phyloP scores from a whole-genome alignment of 495 filamentous ascomycete genomes.

The Aspergillus hancockii region DNA sequence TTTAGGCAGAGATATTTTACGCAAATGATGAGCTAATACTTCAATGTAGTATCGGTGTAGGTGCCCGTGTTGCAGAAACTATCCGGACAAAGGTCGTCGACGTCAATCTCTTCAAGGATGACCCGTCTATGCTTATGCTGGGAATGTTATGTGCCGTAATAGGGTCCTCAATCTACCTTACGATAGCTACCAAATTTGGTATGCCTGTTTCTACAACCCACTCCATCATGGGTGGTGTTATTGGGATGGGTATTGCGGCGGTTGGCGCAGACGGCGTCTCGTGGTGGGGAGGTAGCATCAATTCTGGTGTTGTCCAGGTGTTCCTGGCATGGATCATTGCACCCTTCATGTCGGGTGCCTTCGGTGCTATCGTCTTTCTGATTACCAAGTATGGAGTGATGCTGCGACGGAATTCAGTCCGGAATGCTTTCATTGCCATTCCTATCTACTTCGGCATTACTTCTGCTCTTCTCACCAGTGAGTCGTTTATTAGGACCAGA shows the following conservation, averaged over 20 bases:
- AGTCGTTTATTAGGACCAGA: background rate
- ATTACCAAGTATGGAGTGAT: slow-evolving; percentile 21
- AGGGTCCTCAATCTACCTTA: slow-evolving; percentile 18
- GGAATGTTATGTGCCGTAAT: slow-evolving; percentile 22
- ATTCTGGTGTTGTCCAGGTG: slow-evolving; percentile 24
- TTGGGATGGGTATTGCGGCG: slow-evolving; percentile 21
- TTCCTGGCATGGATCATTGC: slow-evolving; percentile 26
- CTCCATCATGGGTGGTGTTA: slow-evolving; percentile 23
- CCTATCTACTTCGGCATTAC: slow-evolving; percentile 22
- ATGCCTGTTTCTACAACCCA: slow-evolving; percentile 26
- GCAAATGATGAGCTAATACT: background rate
- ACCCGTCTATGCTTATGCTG: slow-evolving; percentile 21
- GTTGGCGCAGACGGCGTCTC: slow-evolving; percentile 15
- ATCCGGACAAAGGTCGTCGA: slow-evolving; percentile 24
- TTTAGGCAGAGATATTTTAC: background rate
- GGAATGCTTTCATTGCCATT: slow-evolving; percentile 16
- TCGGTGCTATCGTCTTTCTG: slow-evolving; percentile 22
- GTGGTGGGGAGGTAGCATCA: slow-evolving; percentile 25
- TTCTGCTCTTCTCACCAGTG: slow-evolving; percentile 19
- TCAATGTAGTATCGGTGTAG: slow-evolving; percentile 18
- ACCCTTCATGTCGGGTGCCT: slow-evolving; percentile 13
- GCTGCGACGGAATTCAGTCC: slow-evolving; percentile 9
- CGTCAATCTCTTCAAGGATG: slow-evolving; percentile 10
- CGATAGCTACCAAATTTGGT: slow-evolving; percentile 18
- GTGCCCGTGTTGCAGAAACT: slow-evolving; percentile 19